phyloP scores from a whole-genome alignment of 2,329 filamentous ascomycete genomes.

The Alternaria brassicae region DNA sequence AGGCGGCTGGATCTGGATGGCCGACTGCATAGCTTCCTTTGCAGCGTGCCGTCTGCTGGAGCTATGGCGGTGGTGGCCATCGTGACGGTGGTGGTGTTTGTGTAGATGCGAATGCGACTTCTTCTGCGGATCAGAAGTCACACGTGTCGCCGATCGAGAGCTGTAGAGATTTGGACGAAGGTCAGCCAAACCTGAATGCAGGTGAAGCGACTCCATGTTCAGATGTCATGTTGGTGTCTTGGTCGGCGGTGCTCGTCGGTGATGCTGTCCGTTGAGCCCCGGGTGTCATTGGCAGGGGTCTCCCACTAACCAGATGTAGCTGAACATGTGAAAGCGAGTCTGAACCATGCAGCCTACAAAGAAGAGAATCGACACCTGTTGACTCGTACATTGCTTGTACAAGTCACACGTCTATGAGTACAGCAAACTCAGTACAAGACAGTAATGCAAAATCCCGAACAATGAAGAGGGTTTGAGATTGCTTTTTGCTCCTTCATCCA shows the following conservation, averaged over 20 bases:
- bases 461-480: not conserved
- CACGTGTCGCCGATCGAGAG: slow-evolving; percentile 29
- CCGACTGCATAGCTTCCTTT: slow-evolving; percentile 55
- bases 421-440: not conserved
- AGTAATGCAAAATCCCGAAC: not conserved
- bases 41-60: slow-evolving; percentile 44
- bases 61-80: slow-evolving; percentile 39
- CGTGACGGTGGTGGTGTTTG: slow-evolving; percentile 38
- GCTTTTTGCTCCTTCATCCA: slow-evolving; percentile 5
- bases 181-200: slow-evolving; percentile 27
- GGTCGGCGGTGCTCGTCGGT: not conserved
- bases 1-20: slow-evolving; percentile 54
- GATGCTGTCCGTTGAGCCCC: too few relatives aligned
- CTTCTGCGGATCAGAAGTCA: slow-evolving; percentile 40
- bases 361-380: too few relatives aligned
- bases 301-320: slow-evolving; percentile 10
- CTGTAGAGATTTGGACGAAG: slow-evolving; percentile 37
- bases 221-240: slow-evolving; percentile 18
- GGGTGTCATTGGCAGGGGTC: slow-evolving; percentile 19
- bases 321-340: slow-evolving; percentile 7
- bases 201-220: slow-evolving; percentile 33
- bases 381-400: not conserved
- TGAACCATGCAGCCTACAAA: not conserved
- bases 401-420: not conserved
- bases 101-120: slow-evolving; percentile 35